phyloP scores from a whole-genome alignment of 768 basidiomycete genomes.

The Calocybe gangraenosa region DNA sequence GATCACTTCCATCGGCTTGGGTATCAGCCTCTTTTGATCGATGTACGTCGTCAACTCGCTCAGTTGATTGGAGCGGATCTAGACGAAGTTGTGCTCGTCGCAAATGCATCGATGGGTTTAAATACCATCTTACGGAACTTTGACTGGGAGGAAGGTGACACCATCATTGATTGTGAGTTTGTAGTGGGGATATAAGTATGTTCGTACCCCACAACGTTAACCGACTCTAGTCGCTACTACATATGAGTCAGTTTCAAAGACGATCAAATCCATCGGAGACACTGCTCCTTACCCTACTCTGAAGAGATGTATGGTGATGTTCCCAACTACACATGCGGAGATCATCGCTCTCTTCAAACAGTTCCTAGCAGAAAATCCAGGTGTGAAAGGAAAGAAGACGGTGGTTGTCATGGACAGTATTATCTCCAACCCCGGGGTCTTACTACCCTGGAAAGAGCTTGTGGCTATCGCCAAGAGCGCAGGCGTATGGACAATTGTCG shows the following conservation, averaged over 20 bases:
- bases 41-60: slow-evolving; percentile 41
- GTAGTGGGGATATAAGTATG: neutral
- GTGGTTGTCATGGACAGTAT: slow-evolving; percentile 72
- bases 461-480: slow-evolving; percentile 60
- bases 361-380: slow-evolving; percentile 12
- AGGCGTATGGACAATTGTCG: slow-evolving; percentile 63
- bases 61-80: slow-evolving; percentile 40
- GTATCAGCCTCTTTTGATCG: slow-evolving; percentile 24
- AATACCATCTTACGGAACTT: slow-evolving; percentile 62
- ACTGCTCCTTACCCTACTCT: slow-evolving; percentile 47
- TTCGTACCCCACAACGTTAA: no score
- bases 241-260: slow-evolving; percentile 51
- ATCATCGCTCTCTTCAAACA: slow-evolving; percentile 30
- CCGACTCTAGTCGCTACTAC: slow-evolving; percentile 16
- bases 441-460: slow-evolving; percentile 77
- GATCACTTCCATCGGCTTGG: slow-evolving; percentile 42
- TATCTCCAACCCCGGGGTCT: slow-evolving; percentile 56
- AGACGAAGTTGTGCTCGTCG: slow-evolving; percentile 48
- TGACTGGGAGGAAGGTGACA: slow-evolving; percentile 56
- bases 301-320: slow-evolving; percentile 45
- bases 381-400: slow-evolving; percentile 32
- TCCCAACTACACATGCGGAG: slow-evolving; percentile 51
- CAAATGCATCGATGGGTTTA: slow-evolving; percentile 55
- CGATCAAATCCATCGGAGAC: slow-evolving; percentile 53
- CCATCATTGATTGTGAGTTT: slow-evolving; percentile 48